These are phyloP conservation scores for Saccharomycopsis fodiens DNA, from an alignment of 805 yeast genomes.

Conservation along the genomic window DNA sequence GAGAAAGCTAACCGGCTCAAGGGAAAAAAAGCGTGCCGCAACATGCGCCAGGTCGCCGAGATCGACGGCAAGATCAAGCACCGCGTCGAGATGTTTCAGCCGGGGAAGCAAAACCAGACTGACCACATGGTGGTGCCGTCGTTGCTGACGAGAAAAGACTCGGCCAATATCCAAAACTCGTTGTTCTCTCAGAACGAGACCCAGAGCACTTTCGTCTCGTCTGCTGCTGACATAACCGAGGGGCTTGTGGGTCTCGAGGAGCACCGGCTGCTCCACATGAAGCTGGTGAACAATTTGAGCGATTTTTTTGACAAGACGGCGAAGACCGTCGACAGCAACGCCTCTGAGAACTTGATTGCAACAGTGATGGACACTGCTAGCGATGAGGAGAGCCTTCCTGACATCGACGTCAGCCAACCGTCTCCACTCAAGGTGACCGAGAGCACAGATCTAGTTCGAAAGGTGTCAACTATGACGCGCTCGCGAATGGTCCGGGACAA, in stretches of 20 bases:
- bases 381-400: not conserved
- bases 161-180: constrained; percentile 8
- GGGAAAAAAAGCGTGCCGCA: not conserved
- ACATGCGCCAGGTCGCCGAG: not conserved
- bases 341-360: constrained; percentile 6
- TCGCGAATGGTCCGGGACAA: constrained; percentile 1
- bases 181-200: constrained; percentile 9
- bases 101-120: not conserved
- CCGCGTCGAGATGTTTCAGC: constrained; percentile 7
- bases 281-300: not conserved
- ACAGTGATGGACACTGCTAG: constrained; percentile 9
- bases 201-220: constrained; percentile 1
- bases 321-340: not conserved
- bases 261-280: not conserved
- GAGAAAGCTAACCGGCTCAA: not conserved
- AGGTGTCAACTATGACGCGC: not conserved
- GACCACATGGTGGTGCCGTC: not conserved
- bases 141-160: constrained; percentile 1
- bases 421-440: not conserved
- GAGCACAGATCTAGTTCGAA: not conserved
- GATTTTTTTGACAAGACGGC: not conserved
- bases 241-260: not conserved
- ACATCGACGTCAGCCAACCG: not conserved
- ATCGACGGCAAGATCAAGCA: not conserved
- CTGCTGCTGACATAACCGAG: not conserved